phyloP scores from a whole-genome alignment of 2,329 filamentous ascomycete species.

The Cladophialophora chaetospira region DNA sequence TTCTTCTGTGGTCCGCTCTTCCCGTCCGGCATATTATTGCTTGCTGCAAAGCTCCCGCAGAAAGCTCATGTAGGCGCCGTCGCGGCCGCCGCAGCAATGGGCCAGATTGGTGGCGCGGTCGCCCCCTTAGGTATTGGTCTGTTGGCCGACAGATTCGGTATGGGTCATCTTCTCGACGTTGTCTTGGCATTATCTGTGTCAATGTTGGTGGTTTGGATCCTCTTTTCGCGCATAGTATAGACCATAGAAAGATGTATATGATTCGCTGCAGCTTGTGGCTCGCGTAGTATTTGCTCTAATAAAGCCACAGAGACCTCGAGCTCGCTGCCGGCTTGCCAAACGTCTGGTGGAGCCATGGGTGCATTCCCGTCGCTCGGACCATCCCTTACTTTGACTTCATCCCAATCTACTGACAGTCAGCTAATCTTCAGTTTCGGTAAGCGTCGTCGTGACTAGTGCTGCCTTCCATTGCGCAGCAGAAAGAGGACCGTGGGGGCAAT shows the following conservation, averaged over 20 bases:
- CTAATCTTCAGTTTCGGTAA: no score
- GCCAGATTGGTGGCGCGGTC: slow-evolving; percentile 48
- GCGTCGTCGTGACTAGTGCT: no score
- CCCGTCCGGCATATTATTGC: slow-evolving; percentile 45
- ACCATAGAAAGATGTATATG: background rate
- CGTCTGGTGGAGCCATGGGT: no score
- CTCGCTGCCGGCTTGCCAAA: no score
- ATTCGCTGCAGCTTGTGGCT: no score
- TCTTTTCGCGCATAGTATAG: slow-evolving; percentile 1
- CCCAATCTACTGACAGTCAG: no score
- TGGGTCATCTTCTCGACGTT: slow-evolving; percentile 20
- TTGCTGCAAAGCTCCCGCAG: slow-evolving; percentile 42
- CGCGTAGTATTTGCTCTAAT: no score
- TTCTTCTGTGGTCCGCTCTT: slow-evolving; percentile 48
- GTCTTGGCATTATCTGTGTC: slow-evolving; percentile 8
- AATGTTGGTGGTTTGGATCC: slow-evolving; percentile 18
- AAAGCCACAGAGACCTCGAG: no score
- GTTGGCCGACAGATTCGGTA: slow-evolving; percentile 22
- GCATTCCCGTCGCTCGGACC: no score
- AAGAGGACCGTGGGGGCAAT: no score
- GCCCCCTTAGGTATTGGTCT: slow-evolving; percentile 48
- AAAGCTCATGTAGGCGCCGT: slow-evolving; percentile 48
- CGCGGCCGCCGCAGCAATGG: slow-evolving; percentile 48
- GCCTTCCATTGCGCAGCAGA: no score
- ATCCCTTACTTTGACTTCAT: no score